Conservation (phyloP, 2,329 filamentous ascomycete genomes). For the Tothia fuscella region DNA sequence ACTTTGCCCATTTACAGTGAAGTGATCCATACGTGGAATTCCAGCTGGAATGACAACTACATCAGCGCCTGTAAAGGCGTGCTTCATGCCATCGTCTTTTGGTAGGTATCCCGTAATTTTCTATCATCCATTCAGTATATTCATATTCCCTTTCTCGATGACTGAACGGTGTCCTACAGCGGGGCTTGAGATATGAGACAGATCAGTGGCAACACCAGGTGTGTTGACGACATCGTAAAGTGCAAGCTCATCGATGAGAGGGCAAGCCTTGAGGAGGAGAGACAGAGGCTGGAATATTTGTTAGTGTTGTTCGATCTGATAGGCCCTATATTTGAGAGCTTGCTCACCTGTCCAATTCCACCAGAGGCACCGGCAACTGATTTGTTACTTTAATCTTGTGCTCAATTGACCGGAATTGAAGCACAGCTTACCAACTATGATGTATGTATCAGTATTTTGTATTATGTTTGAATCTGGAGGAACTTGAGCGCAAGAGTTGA, state of each 20-base stretch:
- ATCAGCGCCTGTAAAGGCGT: conserved; percentile 83
- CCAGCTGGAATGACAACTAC: conserved; percentile 95
- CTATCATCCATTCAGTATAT: conserved; percentile 32
- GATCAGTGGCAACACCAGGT: conserved; percentile 86
- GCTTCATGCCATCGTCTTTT: conserved; percentile 69
- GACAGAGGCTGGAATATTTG: conserved; percentile 63
- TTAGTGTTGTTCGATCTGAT: too few species aligned
- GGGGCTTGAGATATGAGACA: conserved; percentile 90
- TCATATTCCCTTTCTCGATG: conserved; percentile 16
- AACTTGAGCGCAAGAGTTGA: too few species aligned
- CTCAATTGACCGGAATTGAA: background rate
- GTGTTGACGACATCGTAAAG: conserved; percentile 99
- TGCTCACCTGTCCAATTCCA: conserved; percentile 91
- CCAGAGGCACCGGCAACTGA: conserved; percentile 85
- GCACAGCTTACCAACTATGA: background rate
- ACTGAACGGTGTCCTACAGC: conserved; percentile 42
- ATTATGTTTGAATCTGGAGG: too few species aligned
- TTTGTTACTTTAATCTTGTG: background rate
- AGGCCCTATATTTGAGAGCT: too few species aligned
- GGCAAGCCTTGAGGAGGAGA: conserved; percentile 83
- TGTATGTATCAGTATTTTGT: too few species aligned
- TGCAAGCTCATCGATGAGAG: conserved; percentile 79
- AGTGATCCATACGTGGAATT: conserved; percentile 68
- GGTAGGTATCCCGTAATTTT: conserved; percentile 83
- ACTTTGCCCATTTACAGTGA: background rate